Conservation (phyloP, 2,329 filamentous ascomycete species). For the Cladophialophora carrionii region DNA sequence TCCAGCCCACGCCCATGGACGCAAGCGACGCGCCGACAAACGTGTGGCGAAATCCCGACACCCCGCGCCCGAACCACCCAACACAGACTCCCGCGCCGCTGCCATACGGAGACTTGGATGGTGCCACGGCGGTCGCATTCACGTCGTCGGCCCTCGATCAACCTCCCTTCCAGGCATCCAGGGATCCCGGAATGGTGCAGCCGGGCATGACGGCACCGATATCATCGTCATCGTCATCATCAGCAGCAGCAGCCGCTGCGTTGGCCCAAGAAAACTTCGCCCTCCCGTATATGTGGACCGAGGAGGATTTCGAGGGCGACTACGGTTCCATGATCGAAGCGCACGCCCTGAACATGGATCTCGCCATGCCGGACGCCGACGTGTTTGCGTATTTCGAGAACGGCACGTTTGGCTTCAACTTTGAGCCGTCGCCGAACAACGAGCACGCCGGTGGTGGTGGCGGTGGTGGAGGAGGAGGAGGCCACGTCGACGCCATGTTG, state of each 20-base stretch:
- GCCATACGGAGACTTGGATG: neutral
- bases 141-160: neutral
- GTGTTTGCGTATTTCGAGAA: constrained; percentile 22
- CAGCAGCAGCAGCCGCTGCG: neutral
- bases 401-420: constrained; percentile 15
- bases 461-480: neutral
- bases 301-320: constrained; percentile 19
- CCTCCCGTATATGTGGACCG: constrained; percentile 15
- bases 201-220: neutral
- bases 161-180: neutral
- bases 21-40: constrained; percentile 10
- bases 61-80: neutral
- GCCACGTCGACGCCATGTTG: neutral
- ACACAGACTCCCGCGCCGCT: neutral
- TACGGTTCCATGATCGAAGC: constrained; percentile 27
- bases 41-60: constrained; percentile 11
- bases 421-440: constrained; percentile 18
- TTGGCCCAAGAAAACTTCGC: neutral
- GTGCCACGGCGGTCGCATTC: neutral
- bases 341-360: constrained; percentile 31
- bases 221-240: neutral
- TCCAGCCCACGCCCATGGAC: constrained; percentile 15
- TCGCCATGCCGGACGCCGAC: constrained; percentile 25
- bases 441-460: neutral
- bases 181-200: neutral